These are phyloP conservation scores for Dothistroma pini DNA, from an alignment of 2,329 filamentous ascomycete genomes.

Conservation along the genomic window DNA sequence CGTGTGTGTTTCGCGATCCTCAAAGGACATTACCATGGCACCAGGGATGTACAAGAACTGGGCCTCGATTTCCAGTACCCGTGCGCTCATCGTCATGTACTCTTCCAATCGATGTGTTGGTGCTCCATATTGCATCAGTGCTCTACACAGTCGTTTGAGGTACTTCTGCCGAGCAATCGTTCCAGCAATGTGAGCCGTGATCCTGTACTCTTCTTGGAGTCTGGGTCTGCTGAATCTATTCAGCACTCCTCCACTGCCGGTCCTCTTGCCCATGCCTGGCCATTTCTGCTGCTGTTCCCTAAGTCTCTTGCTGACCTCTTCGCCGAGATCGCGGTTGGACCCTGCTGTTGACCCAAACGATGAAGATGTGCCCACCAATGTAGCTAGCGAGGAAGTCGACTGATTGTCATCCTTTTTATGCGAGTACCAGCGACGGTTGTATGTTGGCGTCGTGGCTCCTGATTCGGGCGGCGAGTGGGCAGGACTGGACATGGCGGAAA, in stretches of 20 bases:
- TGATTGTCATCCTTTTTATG: slow-evolving; percentile 33
- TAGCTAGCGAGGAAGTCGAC: slow-evolving; percentile 42
- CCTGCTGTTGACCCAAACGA: slow-evolving; percentile 42
- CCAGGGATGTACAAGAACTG: slow-evolving; percentile 88
- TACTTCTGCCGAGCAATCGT: slow-evolving; percentile 79
- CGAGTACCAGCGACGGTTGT: slow-evolving; percentile 35
- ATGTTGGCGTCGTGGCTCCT: slow-evolving; percentile 41
- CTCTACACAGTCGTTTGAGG: slow-evolving; percentile 76
- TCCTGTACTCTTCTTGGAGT: slow-evolving; percentile 52
- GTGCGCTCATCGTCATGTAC: slow-evolving; percentile 84
- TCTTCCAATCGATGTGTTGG: slow-evolving; percentile 89
- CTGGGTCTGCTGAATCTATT: slow-evolving; percentile 34
- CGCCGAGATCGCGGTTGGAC: slow-evolving; percentile 35
- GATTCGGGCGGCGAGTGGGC: slow-evolving; percentile 42
- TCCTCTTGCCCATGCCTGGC: slow-evolving; percentile 26
- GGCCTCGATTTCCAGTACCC: slow-evolving; percentile 83
- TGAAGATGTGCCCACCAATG: slow-evolving; percentile 44
- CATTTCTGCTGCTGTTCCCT: slow-evolving; percentile 40
- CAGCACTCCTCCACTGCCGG: slow-evolving; percentile 35
- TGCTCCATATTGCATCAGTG: slow-evolving; percentile 85
- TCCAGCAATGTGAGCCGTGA: slow-evolving; percentile 60
- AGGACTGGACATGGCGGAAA: slow-evolving; percentile 30
- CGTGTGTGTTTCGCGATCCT: slow-evolving; percentile 67
- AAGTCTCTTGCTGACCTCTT: slow-evolving; percentile 41
- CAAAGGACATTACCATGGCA: slow-evolving; percentile 93